Evolutionary conservation across 2,329 filamentous ascomycete genomes (phyloP).

Genomic region (Epicoccum sorghinum): DNA sequence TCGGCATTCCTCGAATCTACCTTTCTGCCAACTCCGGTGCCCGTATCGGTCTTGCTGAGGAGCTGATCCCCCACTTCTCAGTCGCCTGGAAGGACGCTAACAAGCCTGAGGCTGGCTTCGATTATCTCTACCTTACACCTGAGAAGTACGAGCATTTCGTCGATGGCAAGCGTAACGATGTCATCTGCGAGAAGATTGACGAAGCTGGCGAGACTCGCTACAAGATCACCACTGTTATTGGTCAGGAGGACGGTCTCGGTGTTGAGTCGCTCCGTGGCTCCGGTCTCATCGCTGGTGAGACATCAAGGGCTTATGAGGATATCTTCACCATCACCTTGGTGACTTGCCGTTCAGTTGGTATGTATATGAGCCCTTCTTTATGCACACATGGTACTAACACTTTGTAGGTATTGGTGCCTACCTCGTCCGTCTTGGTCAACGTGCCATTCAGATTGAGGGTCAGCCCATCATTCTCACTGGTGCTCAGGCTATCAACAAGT

Average conservation of each 20-base stretch:
- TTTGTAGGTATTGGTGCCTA: slow-evolving; percentile 89
- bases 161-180: slow-evolving; percentile 73
- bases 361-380: slow-evolving; percentile 10
- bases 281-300: slow-evolving; percentile 96
- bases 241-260: slow-evolving; percentile 93
- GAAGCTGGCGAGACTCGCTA: slow-evolving; percentile 90
- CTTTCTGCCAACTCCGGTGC: slow-evolving; percentile 98
- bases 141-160: slow-evolving; percentile 87
- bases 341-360: slow-evolving; percentile 95
- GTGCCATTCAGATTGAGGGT: slow-evolving; percentile 97
- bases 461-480: slow-evolving; percentile 99
- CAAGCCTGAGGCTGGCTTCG: slow-evolving; percentile 88
- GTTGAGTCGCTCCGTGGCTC: slow-evolving; percentile 97
- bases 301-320: slow-evolving; percentile 95
- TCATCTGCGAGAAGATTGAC: slow-evolving; percentile 84
- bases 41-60: slow-evolving; percentile 93
- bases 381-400: slow-evolving; percentile 39
- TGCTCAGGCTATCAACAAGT: slow-evolving; percentile 96
- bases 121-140: slow-evolving; percentile 92
- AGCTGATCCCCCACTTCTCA: slow-evolving; percentile 95
- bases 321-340: slow-evolving; percentile 98
- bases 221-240: slow-evolving; percentile 92
- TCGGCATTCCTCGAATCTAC: slow-evolving; percentile 96
- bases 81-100: slow-evolving; percentile 90
- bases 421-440: slow-evolving; percentile 95